These are phyloP conservation scores for Xylariaceae sp. DNA, from an alignment of 2,329 filamentous ascomycete species.

Conservation along the genomic window DNA sequence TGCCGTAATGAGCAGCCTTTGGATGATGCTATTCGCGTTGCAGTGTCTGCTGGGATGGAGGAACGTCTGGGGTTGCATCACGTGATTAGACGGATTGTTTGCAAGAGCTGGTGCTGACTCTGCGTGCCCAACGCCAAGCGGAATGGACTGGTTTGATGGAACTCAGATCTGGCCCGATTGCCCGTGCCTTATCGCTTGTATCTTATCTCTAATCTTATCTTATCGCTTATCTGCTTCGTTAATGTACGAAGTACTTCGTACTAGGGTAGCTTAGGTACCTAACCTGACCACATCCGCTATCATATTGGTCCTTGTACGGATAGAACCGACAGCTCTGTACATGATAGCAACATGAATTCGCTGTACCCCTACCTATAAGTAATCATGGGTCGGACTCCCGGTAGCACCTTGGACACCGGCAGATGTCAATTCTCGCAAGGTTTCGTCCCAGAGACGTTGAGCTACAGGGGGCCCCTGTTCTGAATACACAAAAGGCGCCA, in stretches of 20 bases:
- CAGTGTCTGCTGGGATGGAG: slow-evolving; percentile 27
- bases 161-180: not conserved
- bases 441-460: not conserved
- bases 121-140: slow-evolving; percentile 1
- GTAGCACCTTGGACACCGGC: not conserved
- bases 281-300: too few relatives aligned
- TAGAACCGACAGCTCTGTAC: too few relatives aligned
- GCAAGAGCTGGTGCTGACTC: slow-evolving; percentile 5
- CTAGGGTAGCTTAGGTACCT: too few relatives aligned
- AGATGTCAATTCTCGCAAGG: not conserved
- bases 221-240: too few relatives aligned
- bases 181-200: not conserved
- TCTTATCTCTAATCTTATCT: not conserved
- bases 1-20: slow-evolving; percentile 22
- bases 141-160: not conserved
- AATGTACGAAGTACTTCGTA: too few relatives aligned
- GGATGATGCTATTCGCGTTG: slow-evolving; percentile 31
- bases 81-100: slow-evolving; percentile 26
- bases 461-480: not conserved
- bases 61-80: slow-evolving; percentile 27
- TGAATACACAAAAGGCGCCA: slow-evolving; percentile 7
- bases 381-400: not conserved
- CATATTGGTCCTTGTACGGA: too few relatives aligned
- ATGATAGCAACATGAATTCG: too few relatives aligned
- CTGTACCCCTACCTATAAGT: too few relatives aligned